Percentiles rank a stretch among this genome's conserved stretches.
These are phyloP conservation scores for Solanum verrucosum DNA, from an alignment of 257 asterid genomes.

Conservation along the genomic window DNA sequence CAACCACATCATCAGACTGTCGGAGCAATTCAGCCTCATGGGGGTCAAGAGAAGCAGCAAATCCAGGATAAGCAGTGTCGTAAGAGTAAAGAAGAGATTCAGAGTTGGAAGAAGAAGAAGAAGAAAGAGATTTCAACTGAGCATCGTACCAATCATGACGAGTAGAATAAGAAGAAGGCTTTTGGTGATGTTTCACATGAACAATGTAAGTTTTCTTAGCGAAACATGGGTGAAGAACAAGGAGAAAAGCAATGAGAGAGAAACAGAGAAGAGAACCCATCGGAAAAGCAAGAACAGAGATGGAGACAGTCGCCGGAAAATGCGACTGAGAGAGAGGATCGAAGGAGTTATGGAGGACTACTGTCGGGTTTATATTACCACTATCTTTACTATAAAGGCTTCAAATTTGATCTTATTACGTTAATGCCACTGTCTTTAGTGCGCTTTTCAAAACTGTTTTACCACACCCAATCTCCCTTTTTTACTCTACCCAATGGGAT, in stretches of 20 bases:
- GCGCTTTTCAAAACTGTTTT: not conserved
- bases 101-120: not conserved
- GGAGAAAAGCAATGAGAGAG: not conserved
- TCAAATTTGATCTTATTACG: not conserved
- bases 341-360: constrained; percentile 4
- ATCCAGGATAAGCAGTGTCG: constrained; percentile 29
- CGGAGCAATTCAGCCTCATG: constrained; percentile 32
- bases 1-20: constrained; percentile 22
- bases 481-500: not conserved
- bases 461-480: not conserved
- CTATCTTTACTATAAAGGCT: not conserved
- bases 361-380: constrained; percentile 23
- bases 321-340: constrained; percentile 18
- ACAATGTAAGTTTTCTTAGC: constrained; percentile 28
- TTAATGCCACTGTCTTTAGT: constrained; percentile 9
- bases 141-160: constrained; percentile 28
- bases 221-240: constrained; percentile 14
- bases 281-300: not conserved
- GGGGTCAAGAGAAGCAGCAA: constrained; percentile 23
- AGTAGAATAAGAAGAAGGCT: constrained; percentile 20
- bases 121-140: constrained; percentile 7
- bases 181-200: constrained; percentile 25
- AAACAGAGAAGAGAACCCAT: constrained; percentile 17
- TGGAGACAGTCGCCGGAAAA: constrained; percentile 5
- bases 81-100: constrained; percentile 27